Conservation (phyloP, 257 asterid genomes). For the Jacaranda copaia region DNA sequence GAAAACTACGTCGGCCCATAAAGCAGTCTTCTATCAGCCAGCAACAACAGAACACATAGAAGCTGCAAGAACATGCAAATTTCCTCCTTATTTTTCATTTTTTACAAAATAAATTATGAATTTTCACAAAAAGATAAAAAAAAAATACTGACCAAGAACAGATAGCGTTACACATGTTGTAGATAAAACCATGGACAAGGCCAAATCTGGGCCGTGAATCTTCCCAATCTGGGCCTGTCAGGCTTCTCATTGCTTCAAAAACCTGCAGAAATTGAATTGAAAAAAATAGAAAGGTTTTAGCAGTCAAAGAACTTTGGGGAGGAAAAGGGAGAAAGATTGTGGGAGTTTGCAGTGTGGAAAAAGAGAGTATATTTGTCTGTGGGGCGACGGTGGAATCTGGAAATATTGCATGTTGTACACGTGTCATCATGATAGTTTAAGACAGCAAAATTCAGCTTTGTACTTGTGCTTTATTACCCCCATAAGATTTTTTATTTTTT, state of each 20-base stretch:
- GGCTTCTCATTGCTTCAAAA: slow-evolving; percentile 34
- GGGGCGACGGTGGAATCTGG: slow-evolving; percentile 40
- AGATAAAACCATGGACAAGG: slow-evolving; percentile 36
- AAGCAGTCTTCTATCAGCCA: slow-evolving; percentile 56
- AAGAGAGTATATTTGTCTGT: not conserved
- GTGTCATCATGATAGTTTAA: slow-evolving; percentile 11
- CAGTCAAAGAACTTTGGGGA: not conserved
- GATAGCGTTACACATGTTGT: slow-evolving; percentile 48
- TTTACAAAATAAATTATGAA: too few relatives aligned
- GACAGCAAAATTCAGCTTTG: too few relatives aligned
- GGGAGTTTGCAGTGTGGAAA: not conserved
- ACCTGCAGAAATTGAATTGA: not conserved
- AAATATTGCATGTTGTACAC: slow-evolving; percentile 42
- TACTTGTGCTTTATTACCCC: too few relatives aligned
- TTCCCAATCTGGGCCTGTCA: slow-evolving; percentile 32
- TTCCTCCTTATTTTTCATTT: too few relatives aligned
- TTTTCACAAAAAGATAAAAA: not conserved
- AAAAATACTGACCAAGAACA: slow-evolving; percentile 45
- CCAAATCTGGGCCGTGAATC: slow-evolving; percentile 36
- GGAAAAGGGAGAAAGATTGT: not conserved
- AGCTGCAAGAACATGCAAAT: slow-evolving; percentile 42
- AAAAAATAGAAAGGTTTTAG: not conserved
- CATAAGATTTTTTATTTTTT: too few relatives aligned
- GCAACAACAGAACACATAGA: slow-evolving; percentile 60
- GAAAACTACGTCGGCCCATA: slow-evolving; percentile 41